Evolutionary conservation across 352 stramenopile species (phyloP), one percentile per base, ranked within the genome.

Genomic region (Globisporangium perplexum): DNA sequence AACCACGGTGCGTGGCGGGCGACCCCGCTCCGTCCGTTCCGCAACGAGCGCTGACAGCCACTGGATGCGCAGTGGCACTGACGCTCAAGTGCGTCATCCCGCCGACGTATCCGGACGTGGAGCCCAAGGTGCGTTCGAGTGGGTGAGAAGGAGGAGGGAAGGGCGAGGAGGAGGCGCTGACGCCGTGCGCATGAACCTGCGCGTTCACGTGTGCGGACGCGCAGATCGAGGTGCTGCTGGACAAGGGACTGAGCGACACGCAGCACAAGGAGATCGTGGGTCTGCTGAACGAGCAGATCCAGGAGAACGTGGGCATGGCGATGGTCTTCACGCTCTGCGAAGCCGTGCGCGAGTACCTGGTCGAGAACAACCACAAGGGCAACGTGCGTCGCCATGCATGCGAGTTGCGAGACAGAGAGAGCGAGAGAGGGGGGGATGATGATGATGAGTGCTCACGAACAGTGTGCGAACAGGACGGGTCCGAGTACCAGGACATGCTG

Each of bases 401-500:
- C 17, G 17, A 22, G 38, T 17, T 44, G 4, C 38, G 18, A 12
- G 18, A 4, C 4, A n/a, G n/a, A n/a, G n/a, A n/a, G n/a, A n/a
- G 11, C 18, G 3, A 42, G 36, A 18, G 26, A 30, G 26, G 3
- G 26, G 26, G 26, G 3, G 26, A 30, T n/a, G n/a, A n/a, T n/a
- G n/a, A n/a, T n/a, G n/a, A 30, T 4, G 39, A 15, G 4, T 26
- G 18, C 18, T 45, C 18, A 23, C 33, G 12, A 0, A 0, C 33
- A 47, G 46, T 43, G 28, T 22, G 46, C 20, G n/a, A 8, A 48
- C 47, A 92, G 82, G 84, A 92, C 59, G 84, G 83, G 26, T 93
- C 83, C 24, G 84, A 95, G 63, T 90, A 95, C 60, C 82, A 95
- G 44, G 80, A 95, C 58, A 95, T 95, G 84, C 66, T 95, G 53